phyloP scores from a whole-genome alignment of 225 moss, liverwort and hornwort species.

The Bryoerythrophyllum caledonicum region DNA sequence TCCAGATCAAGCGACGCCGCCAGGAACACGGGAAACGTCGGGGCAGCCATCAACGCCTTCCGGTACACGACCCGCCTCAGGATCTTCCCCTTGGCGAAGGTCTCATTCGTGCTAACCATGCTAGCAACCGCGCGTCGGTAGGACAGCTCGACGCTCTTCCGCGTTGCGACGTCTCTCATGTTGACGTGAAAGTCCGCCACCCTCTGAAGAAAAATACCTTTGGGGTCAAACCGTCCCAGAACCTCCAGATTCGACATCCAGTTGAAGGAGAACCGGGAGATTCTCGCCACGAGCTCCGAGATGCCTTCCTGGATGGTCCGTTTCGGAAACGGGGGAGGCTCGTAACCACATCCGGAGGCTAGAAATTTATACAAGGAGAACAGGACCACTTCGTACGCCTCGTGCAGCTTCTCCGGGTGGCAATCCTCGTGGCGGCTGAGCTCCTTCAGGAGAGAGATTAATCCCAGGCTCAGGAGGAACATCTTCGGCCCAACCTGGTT shows the following conservation, averaged over 20 bases:
- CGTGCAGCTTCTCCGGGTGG: constrained; percentile 27
- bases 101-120: constrained; percentile 18
- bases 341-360: constrained; percentile 20
- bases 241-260: constrained; percentile 39
- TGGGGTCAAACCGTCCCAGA: constrained; percentile 40
- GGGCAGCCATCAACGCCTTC: constrained; percentile 40
- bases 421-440: constrained; percentile 18
- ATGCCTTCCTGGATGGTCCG: constrained; percentile 35
- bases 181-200: constrained; percentile 36
- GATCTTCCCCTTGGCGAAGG: constrained; percentile 20
- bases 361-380: constrained; percentile 36
- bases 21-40: constrained; percentile 47
- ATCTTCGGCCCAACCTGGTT: constrained; percentile 34
- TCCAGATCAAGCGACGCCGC: constrained; percentile 21
- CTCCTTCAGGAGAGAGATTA: constrained; percentile 36
- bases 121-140: constrained; percentile 25
- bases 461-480: constrained; percentile 34
- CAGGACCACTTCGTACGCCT: constrained; percentile 40
- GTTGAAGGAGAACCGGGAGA: constrained; percentile 43
- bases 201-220: constrained; percentile 26
- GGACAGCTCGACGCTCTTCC: constrained; percentile 20
- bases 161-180: constrained; percentile 22
- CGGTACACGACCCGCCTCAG: constrained; percentile 29
- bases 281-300: constrained; percentile 24
- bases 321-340: constrained; percentile 1